Evolutionary conservation across 1,284 basidiomycete species (phyloP).

Genomic region (Ceratobasidium sp.): DNA sequence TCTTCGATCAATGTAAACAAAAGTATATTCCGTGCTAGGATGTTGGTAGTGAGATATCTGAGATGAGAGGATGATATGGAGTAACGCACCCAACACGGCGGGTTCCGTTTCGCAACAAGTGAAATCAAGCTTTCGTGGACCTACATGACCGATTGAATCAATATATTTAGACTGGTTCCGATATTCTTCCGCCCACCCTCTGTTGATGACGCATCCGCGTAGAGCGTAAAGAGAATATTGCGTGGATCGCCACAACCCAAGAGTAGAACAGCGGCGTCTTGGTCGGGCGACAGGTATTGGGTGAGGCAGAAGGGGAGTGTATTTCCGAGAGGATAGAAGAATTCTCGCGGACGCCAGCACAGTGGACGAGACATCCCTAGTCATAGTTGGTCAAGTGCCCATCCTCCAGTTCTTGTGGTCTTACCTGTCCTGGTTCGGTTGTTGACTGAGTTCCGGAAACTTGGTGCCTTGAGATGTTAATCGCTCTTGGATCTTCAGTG

Average conservation of each 20-base stretch:
- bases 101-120: constrained; percentile 12
- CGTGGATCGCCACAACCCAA: constrained; percentile 66
- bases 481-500: too few species aligned
- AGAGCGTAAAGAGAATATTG: constrained; percentile 61
- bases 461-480: too few species aligned
- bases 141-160: not conserved
- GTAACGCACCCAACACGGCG: not conserved
- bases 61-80: too few species aligned
- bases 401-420: too few species aligned
- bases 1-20: constrained; percentile 6
- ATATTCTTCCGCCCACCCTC: not conserved
- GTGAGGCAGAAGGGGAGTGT: constrained; percentile 61
- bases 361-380: constrained; percentile 10
- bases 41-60: constrained; percentile 58
- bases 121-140: not conserved
- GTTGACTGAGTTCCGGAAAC: too few species aligned
- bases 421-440: not conserved
- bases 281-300: constrained; percentile 46
- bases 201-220: constrained; percentile 52
- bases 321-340: constrained; percentile 57
- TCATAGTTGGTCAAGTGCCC: too few species aligned
- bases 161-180: not conserved
- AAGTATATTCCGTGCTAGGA: constrained; percentile 10
- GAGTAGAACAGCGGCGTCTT: constrained; percentile 55
- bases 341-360: not conserved